Conservation (phyloP, 805 yeast genomes). For the Candida ulmi region DNA sequence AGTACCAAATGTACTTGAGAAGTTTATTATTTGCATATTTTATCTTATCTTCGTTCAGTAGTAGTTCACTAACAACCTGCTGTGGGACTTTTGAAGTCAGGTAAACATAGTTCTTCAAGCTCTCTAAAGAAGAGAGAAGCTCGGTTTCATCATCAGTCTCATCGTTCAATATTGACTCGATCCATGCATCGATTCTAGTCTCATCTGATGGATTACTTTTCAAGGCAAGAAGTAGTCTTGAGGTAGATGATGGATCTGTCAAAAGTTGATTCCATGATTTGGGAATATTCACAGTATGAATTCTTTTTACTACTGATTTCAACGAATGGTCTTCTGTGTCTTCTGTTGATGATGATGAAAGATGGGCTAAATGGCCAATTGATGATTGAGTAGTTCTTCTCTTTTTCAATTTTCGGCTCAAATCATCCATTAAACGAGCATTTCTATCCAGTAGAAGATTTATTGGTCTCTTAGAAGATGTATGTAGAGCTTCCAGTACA, state of each 20-base stretch:
- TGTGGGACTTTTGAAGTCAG: slow-evolving; percentile 7
- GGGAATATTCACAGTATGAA: slow-evolving; percentile 2
- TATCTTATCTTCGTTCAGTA: slow-evolving; percentile 5
- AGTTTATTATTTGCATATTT: not conserved
- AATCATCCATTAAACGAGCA: slow-evolving; percentile 6
- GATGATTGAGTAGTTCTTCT: slow-evolving; percentile 7
- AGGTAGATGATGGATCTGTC: slow-evolving; percentile 5
- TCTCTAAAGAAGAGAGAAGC: slow-evolving; percentile 1
- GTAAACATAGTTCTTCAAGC: slow-evolving; percentile 5
- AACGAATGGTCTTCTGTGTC: slow-evolving; percentile 2
- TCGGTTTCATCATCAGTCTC: not conserved
- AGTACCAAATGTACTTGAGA: not conserved
- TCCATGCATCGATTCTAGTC: slow-evolving; percentile 8
- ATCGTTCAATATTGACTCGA: slow-evolving; percentile 6
- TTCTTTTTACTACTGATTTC: slow-evolving; percentile 2
- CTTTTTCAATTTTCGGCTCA: slow-evolving; percentile 11
- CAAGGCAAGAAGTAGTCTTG: slow-evolving; percentile 4
- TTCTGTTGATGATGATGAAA: not conserved
- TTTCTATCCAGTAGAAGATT: slow-evolving; percentile 1
- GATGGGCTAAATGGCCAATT: slow-evolving; percentile 3
- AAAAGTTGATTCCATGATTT: slow-evolving; percentile 9
- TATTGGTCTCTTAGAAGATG: not conserved
- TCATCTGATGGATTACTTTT: slow-evolving; percentile 1
- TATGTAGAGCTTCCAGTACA: slow-evolving; percentile 3
- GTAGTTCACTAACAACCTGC: slow-evolving; percentile 3